A percentile compares a stretch with the other conserved stretches of the same genome.
These are phyloP conservation scores for Metschnikowia reukaufii DNA, from an alignment of 805 yeast genomes.

Conservation along the genomic window DNA sequence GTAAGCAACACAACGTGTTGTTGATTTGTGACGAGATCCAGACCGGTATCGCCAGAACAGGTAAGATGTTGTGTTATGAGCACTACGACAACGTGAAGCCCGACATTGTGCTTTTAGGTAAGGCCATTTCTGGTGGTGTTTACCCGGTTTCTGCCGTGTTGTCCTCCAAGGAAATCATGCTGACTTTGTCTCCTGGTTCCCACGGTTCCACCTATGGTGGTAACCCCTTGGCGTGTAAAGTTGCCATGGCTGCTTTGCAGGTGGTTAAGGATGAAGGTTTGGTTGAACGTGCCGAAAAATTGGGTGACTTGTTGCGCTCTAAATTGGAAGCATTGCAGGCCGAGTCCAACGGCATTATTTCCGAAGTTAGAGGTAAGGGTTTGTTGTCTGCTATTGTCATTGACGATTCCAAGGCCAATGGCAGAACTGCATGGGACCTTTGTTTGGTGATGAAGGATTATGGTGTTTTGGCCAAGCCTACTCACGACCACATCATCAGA, in stretches of 20 bases:
- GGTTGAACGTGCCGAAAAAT: conserved; percentile 68
- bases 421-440: conserved; percentile 94
- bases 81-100: conserved; percentile 80
- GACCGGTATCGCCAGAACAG: conserved; percentile 97
- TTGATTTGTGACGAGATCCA: conserved; percentile 96
- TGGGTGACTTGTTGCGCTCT: conserved; percentile 68
- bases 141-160: conserved; percentile 89
- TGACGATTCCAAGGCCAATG: conserved; percentile 78
- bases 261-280: conserved; percentile 87
- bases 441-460: conserved; percentile 84
- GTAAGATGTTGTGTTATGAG: conserved; percentile 88
- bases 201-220: conserved; percentile 99
- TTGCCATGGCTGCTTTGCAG: conserved; percentile 88
- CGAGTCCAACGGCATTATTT: conserved; percentile 52
- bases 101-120: conserved; percentile 85
- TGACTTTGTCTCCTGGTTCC: conserved; percentile 87
- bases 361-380: conserved; percentile 80
- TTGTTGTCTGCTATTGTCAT: conserved; percentile 88
- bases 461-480: conserved; percentile 94
- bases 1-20: conserved; percentile 80
- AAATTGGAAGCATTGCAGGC: conserved; percentile 55
- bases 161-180: conserved; percentile 88
- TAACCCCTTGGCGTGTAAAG: conserved; percentile 90
- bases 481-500: conserved; percentile 93
- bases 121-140: conserved; percentile 95